phyloP scores from a whole-genome alignment of 495 filamentous ascomycete genomes.

The Aspergillus sparsus region DNA sequence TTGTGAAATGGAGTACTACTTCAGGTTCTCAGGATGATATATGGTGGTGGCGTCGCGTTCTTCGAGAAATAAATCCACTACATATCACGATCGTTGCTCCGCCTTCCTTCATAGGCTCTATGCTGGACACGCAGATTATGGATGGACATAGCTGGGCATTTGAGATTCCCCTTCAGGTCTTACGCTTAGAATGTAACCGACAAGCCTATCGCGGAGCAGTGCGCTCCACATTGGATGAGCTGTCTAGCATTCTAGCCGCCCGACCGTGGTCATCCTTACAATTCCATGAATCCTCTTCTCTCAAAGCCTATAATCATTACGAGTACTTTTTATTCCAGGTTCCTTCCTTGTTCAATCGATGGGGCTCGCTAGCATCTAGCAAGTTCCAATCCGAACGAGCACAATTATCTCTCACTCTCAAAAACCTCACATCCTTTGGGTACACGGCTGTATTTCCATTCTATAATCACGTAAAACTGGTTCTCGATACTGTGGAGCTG shows the following conservation, averaged over 20 bases:
- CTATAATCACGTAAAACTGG: conserved; percentile 44
- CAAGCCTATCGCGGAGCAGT: background rate
- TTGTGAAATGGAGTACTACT: conserved; percentile 25
- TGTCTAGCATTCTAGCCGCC: conserved; percentile 25
- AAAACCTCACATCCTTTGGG: conserved; percentile 33
- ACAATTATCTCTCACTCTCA: conserved; percentile 20
- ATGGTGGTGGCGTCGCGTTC: conserved; percentile 36
- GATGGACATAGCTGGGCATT: conserved; percentile 46
- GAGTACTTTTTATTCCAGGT: conserved; percentile 45
- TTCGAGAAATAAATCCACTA: conserved; percentile 33
- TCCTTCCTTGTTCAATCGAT: conserved; percentile 39
- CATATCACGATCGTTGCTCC: conserved; percentile 39
- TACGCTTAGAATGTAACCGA: conserved; percentile 30
- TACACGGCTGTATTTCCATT: conserved; percentile 50
- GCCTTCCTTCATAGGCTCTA: conserved; percentile 35
- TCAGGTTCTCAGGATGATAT: conserved; percentile 22
- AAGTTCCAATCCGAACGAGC: conserved; percentile 10
- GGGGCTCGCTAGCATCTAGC: conserved; percentile 25
- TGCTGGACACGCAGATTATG: conserved; percentile 31
- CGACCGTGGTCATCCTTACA: conserved; percentile 38
- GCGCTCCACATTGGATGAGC: conserved; percentile 17
- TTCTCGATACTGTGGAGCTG: conserved; percentile 32
- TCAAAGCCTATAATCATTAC: conserved; percentile 47
- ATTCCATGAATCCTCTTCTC: conserved; percentile 45
- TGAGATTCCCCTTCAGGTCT: conserved; percentile 37